Percentiles rank a stretch among this genome's conserved stretches.
These are phyloP conservation scores for Pythium chondricola DNA, from an alignment of 352 stramenopile genomes.

Conservation along the genomic window DNA sequence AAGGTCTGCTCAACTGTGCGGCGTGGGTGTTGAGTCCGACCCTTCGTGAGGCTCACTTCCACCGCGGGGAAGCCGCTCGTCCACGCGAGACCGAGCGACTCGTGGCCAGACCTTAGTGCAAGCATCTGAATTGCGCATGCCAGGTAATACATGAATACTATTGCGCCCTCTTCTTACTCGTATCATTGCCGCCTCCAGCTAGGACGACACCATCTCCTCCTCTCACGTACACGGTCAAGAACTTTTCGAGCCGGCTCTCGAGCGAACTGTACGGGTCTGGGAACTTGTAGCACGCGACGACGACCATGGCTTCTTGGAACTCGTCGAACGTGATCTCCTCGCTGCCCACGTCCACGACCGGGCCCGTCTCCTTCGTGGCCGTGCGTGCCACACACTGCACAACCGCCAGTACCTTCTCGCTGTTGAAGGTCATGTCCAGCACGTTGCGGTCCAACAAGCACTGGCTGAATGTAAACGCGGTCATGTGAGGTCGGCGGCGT, in stretches of 20 bases:
- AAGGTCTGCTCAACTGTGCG: conserved; percentile 22
- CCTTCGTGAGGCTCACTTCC: conserved; percentile 12
- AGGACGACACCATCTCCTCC: conserved; percentile 10
- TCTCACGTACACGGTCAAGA: conserved; percentile 61
- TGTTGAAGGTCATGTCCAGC: conserved; percentile 54
- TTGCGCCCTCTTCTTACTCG: not conserved
- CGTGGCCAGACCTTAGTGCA: conserved; percentile 10
- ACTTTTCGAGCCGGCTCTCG: conserved; percentile 72
- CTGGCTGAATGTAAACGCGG: conserved; percentile 52
- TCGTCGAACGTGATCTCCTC: conserved; percentile 54
- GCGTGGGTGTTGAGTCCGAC: conserved; percentile 29
- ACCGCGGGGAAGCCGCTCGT: not conserved
- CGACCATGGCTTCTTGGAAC: conserved; percentile 67
- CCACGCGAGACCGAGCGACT: conserved; percentile 16
- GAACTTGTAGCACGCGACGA: conserved; percentile 71
- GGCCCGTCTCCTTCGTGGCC: conserved; percentile 22
- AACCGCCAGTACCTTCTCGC: conserved; percentile 47
- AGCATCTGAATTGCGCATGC: too few relatives aligned
- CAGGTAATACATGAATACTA: too few relatives aligned
- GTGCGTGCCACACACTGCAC: conserved; percentile 44
- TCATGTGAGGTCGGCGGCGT: conserved; percentile 39
- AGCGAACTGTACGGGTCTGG: conserved; percentile 72
- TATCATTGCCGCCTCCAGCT: not conserved
- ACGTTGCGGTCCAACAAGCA: conserved; percentile 57
- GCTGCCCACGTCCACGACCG: too few relatives aligned